Evolutionary conservation across 1,284 basidiomycete species (phyloP).

Genomic region (Somion occarium): DNA sequence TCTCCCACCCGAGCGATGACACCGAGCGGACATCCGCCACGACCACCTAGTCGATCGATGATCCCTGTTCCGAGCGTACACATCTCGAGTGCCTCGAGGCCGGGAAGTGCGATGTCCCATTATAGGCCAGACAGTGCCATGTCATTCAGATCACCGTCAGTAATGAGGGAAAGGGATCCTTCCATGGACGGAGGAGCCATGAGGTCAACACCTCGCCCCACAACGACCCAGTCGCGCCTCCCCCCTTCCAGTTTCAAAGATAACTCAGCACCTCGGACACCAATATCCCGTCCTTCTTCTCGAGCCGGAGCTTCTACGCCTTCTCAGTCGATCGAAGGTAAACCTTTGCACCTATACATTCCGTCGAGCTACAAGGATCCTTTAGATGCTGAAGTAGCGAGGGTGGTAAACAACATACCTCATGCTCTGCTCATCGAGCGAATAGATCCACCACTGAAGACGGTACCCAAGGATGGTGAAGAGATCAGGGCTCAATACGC

Average conservation of each 20-base stretch:
- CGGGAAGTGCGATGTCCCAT: conserved; percentile 65
- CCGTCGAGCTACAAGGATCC: conserved; percentile 71
- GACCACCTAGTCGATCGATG: conserved; percentile 77
- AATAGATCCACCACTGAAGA: conserved; percentile 70
- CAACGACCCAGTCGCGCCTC: conserved; percentile 32
- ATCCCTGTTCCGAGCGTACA: conserved; percentile 75
- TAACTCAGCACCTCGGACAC: conserved; percentile 42
- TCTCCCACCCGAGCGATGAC: conserved; percentile 53
- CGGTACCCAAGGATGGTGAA: conserved; percentile 64
- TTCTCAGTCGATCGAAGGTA: conserved; percentile 37
- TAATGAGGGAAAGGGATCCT: conserved; percentile 53
- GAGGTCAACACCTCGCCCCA: conserved; percentile 40
- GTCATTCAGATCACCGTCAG: conserved; percentile 39
- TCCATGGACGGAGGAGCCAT: conserved; percentile 59
- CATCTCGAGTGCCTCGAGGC: conserved; percentile 64
- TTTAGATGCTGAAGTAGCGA: conserved; percentile 75
- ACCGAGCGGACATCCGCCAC: conserved; percentile 43
- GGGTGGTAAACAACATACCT: conserved; percentile 68
- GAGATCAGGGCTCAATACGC: conserved; percentile 81
- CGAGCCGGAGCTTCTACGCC: conserved; percentile 60
- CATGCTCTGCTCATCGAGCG: conserved; percentile 76
- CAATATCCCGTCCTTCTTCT: conserved; percentile 59
- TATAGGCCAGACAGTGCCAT: conserved; percentile 54
- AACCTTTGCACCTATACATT: conserved; percentile 57
- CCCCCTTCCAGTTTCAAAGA: conserved; percentile 78